Percentiles rank a stretch among this genome's conserved stretches.
These are phyloP conservation scores for Cyberlindnera mycetangii DNA, from an alignment of 805 yeast species.

Conservation along the genomic window DNA sequence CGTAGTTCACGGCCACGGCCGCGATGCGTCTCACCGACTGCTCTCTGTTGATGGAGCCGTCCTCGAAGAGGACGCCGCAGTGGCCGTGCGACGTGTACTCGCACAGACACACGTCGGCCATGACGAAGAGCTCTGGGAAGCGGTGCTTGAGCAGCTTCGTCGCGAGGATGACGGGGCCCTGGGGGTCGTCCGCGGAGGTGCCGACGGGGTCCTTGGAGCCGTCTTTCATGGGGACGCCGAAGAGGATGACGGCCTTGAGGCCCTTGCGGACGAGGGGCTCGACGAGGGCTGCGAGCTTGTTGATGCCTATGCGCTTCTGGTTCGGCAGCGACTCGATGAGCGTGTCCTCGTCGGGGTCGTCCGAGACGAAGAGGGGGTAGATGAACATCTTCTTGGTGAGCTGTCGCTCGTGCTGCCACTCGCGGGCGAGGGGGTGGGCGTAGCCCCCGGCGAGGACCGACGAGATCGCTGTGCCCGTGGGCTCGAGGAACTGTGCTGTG, in stretches of 20 bases:
- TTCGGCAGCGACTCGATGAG: conserved; percentile 78
- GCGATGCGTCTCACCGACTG: conserved; percentile 78
- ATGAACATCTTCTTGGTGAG: conserved; percentile 86
- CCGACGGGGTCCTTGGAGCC: conserved; percentile 80
- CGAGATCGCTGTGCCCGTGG: conserved; percentile 57
- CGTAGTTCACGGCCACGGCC: conserved; percentile 92
- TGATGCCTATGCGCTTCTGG: conserved; percentile 83
- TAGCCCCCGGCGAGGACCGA: conserved; percentile 92
- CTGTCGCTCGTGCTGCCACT: conserved; percentile 89
- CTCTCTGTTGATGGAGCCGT: conserved; percentile 79
- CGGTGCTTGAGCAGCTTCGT: conserved; percentile 58
- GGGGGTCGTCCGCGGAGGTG: conserved; percentile 91
- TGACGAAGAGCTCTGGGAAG: conserved; percentile 81
- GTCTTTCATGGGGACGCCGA: conserved; percentile 82
- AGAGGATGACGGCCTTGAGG: conserved; percentile 77
- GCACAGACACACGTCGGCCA: conserved; percentile 95
- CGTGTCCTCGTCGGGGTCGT: conserved; percentile 74
- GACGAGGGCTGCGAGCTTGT: conserved; percentile 72
- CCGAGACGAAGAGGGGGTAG: conserved; percentile 86
- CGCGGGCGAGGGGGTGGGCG: conserved; percentile 82
- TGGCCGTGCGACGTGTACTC: conserved; percentile 98
- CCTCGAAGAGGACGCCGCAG: conserved; percentile 87
- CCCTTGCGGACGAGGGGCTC: conserved; percentile 73
- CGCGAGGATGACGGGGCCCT: conserved; percentile 89
- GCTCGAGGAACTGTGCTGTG: conserved; percentile 65